A percentile compares a stretch with the other conserved stretches of the same genome.
Evolutionary conservation across 768 basidiomycete genomes (phyloP).

Genomic region (Tylopilus subfusipes): DNA sequence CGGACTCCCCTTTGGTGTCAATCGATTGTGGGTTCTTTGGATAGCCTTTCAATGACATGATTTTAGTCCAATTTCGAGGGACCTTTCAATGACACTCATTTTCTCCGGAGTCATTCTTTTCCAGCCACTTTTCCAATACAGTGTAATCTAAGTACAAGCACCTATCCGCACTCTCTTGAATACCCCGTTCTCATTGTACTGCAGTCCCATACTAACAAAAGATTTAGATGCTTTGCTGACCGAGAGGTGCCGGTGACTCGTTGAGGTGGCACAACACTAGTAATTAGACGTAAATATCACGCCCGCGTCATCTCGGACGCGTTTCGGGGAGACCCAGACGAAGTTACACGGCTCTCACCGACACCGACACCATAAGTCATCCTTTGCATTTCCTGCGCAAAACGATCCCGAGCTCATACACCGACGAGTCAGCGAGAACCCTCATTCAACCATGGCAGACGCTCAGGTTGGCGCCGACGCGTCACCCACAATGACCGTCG

Average conservation of each 20-base stretch:
- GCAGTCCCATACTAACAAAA: neutral
- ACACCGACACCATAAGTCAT: constrained; percentile 14
- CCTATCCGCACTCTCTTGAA: constrained; percentile 12
- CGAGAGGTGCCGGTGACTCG: neutral
- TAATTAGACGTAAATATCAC: constrained; percentile 19
- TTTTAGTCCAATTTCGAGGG: constrained; percentile 10
- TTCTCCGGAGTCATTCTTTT: constrained; percentile 6
- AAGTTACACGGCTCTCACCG: neutral
- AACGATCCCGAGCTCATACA: no score
- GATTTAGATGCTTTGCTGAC: no score
- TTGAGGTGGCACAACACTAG: neutral
- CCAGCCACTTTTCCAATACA: neutral
- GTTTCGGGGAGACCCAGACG: neutral
- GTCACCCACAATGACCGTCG: constrained; percentile 36
- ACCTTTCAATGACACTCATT: no score
- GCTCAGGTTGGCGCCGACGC: constrained; percentile 22
- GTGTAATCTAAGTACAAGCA: constrained; percentile 25
- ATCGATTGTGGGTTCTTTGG: constrained; percentile 1
- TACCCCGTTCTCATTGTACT: constrained; percentile 17
- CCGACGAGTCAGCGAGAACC: constrained; percentile 13
- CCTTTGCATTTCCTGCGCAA: neutral
- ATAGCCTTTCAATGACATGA: neutral
- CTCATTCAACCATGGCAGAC: neutral
- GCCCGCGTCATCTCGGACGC: constrained; percentile 10
- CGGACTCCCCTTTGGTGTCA: neutral